These are phyloP conservation scores for Physaria fendleri DNA, from an alignment of 345 rosid genomes.

Conservation along the genomic window DNA sequence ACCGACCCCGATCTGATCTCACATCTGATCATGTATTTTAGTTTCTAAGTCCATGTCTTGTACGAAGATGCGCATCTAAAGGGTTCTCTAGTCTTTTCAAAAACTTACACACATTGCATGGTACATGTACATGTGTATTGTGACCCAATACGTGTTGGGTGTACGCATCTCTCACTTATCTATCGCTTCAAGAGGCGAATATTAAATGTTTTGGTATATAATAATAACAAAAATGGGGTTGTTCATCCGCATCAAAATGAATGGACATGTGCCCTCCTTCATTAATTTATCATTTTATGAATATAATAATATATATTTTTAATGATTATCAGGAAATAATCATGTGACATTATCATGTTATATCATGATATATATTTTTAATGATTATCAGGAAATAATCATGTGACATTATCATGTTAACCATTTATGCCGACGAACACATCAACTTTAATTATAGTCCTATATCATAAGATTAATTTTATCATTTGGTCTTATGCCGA, in stretches of 20 bases:
- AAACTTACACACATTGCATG: slow-evolving; percentile 3
- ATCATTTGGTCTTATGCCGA: no score
- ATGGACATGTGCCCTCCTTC: slow-evolving; percentile 20
- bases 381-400: neutral
- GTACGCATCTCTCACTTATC: slow-evolving; percentile 5
- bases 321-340: neutral
- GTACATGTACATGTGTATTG: slow-evolving; percentile 10
- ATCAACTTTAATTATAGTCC: neutral
- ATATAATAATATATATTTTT: no score
- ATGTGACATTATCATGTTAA: slow-evolving; percentile 18
- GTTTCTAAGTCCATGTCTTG: neutral
- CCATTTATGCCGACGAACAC: slow-evolving; percentile 14
- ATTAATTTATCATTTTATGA: slow-evolving; percentile 11
- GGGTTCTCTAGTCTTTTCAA: slow-evolving; percentile 2
- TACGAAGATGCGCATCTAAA: neutral
- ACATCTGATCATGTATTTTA: neutral
- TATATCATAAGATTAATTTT: neutral
- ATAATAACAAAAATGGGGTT: neutral
- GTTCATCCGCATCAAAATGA: slow-evolving; percentile 12
- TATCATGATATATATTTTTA: no score
- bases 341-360: slow-evolving; percentile 17
- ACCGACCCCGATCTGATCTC: neutral
- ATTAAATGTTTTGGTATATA: slow-evolving; percentile 19
- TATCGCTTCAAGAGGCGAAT: slow-evolving; percentile 5
- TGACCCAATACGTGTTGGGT: slow-evolving; percentile 13